Conservation (phyloP, 257 asterid species). For the Leonotis leonurus region DNA sequence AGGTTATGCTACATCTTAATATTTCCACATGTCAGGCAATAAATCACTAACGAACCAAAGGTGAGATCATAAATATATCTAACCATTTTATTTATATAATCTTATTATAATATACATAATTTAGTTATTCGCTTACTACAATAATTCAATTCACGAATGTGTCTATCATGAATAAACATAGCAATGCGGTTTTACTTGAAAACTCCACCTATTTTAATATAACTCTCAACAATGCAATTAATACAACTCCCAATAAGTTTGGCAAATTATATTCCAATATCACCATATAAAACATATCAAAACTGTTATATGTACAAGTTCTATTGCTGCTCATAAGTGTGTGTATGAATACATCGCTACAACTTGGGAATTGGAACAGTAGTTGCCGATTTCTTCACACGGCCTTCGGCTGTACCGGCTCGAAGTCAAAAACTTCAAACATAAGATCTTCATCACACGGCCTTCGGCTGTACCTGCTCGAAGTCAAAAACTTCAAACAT, state of each 20-base stretch:
- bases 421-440: slow-evolving; percentile 49
- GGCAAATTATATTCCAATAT: not conserved
- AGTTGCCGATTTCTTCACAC: slow-evolving; percentile 18
- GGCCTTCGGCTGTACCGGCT: slow-evolving; percentile 81
- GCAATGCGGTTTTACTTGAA: too few relatives aligned
- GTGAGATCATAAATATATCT: too few relatives aligned
- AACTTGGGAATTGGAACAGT: too few relatives aligned
- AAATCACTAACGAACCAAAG: too few relatives aligned
- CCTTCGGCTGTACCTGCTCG: slow-evolving; percentile 87
- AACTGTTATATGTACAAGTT: slow-evolving; percentile 13
- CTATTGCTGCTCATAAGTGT: slow-evolving; percentile 1
- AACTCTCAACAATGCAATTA: not conserved
- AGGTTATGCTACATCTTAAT: too few relatives aligned
- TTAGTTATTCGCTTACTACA: too few relatives aligned
- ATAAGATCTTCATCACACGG: slow-evolving; percentile 16
- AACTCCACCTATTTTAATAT: too few relatives aligned
- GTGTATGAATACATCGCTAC: slow-evolving; percentile 4
- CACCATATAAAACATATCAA: not conserved
- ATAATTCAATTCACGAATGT: too few relatives aligned
- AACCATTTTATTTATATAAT: too few relatives aligned
- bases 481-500: slow-evolving; percentile 98
- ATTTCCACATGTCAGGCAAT: too few relatives aligned
- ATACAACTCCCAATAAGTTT: not conserved
- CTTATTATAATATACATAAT: too few relatives aligned
- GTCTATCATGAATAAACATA: too few relatives aligned